Evolutionary conservation across 202 grass and related monocot genomes (phyloP).

Genomic region (Dendrocalamus latiflorus): DNA sequence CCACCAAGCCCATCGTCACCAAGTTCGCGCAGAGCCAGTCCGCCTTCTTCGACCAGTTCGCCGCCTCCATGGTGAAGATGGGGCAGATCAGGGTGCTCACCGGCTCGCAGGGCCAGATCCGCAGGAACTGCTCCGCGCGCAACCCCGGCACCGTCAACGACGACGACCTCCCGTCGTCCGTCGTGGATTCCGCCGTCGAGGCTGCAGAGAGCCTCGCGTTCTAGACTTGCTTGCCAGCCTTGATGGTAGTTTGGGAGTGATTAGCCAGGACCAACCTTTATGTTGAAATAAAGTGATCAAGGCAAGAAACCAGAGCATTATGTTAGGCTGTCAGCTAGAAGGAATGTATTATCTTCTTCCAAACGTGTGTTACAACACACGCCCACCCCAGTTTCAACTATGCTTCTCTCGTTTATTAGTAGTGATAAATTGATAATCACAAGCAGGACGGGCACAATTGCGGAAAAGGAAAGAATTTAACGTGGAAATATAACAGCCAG

Average conservation of each 20-base stretch:
- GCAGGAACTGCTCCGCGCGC: slow-evolving; percentile 35
- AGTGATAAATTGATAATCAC: neutral
- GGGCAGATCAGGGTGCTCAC: slow-evolving; percentile 63
- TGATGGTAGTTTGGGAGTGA: neutral
- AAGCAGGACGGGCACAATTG: neutral
- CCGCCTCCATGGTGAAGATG: slow-evolving; percentile 54
- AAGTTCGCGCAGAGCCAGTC: slow-evolving; percentile 29
- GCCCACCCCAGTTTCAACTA: neutral
- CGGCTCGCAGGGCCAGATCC: slow-evolving; percentile 36
- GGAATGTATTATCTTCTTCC: neutral
- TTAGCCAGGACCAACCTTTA: neutral
- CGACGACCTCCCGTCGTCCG: neutral
- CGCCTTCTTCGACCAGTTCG: slow-evolving; percentile 63
- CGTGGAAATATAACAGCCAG: neutral
- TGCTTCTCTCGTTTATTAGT: neutral
- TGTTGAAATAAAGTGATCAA: neutral
- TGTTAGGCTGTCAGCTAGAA: neutral
- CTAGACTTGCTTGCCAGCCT: slow-evolving; percentile 9
- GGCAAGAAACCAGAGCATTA: neutral
- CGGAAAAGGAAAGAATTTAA: neutral
- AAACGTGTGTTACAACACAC: neutral
- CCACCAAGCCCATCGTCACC: slow-evolving; percentile 17
- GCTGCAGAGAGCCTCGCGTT: slow-evolving; percentile 1
- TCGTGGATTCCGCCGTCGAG: slow-evolving; percentile 3
- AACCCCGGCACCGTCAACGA: slow-evolving; percentile 2